Conservation (phyloP, 768 basidiomycete genomes). For the Xerocomus potaroensis region DNA sequence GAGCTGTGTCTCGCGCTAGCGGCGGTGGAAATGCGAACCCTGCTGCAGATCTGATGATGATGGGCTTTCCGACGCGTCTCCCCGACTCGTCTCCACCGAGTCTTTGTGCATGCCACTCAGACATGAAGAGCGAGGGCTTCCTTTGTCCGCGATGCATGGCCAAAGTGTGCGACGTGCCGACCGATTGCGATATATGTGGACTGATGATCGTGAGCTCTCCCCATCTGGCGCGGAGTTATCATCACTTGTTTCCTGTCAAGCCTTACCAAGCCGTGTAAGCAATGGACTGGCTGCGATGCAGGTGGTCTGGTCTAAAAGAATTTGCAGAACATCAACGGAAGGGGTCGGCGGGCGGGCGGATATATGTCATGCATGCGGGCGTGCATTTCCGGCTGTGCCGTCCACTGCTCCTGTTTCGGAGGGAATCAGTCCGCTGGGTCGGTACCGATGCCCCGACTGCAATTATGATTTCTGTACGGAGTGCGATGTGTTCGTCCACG, state of each 20-base stretch:
- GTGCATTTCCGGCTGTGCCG: slow-evolving; percentile 53
- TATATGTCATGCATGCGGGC: slow-evolving; percentile 76
- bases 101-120: slow-evolving; percentile 91
- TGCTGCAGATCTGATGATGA: slow-evolving; percentile 93
- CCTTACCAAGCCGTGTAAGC: slow-evolving; percentile 79
- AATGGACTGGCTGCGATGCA: not conserved
- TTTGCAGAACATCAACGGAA: slow-evolving; percentile 37
- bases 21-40: slow-evolving; percentile 50
- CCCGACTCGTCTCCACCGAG: slow-evolving; percentile 79
- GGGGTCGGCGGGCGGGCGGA: slow-evolving; percentile 33
- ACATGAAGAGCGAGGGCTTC: slow-evolving; percentile 90
- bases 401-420: slow-evolving; percentile 40
- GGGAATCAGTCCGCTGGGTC: slow-evolving; percentile 77
- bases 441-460: slow-evolving; percentile 90
- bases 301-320: not conserved
- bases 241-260: slow-evolving; percentile 93
- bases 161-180: slow-evolving; percentile 96
- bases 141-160: slow-evolving; percentile 91
- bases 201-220: slow-evolving; percentile 98
- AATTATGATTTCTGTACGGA: slow-evolving; percentile 86
- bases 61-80: slow-evolving; percentile 95
- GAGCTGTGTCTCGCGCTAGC: slow-evolving; percentile 44
- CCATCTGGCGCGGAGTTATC: slow-evolving; percentile 93
- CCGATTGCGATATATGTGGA: slow-evolving; percentile 95
- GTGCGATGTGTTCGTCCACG: slow-evolving; percentile 95